phyloP scores from a whole-genome alignment of 1,284 basidiomycete genomes.

The Ganoderma meredithae region DNA sequence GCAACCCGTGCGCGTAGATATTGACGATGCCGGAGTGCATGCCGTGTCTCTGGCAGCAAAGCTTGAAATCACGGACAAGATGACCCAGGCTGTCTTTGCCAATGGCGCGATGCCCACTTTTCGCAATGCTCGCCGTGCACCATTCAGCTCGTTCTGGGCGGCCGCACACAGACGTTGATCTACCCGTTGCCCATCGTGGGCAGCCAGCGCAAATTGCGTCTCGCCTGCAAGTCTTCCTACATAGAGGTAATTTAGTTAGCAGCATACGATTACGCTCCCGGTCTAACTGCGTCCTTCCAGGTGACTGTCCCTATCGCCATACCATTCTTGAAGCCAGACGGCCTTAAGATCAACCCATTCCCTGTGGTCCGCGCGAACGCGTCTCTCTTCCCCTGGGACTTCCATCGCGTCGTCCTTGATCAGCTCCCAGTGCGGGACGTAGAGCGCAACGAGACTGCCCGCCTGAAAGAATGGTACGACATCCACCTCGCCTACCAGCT shows the following conservation, averaged over 20 bases:
- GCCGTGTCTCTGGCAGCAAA: constrained; percentile 33
- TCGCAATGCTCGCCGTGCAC: constrained; percentile 45
- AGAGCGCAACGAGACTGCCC: neutral
- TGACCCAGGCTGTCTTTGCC: constrained; percentile 34
- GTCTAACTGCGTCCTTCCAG: constrained; percentile 28
- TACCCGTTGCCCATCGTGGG: constrained; percentile 47
- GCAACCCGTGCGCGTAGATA: constrained; percentile 37
- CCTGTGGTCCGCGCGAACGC: constrained; percentile 36
- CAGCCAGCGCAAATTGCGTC: constrained; percentile 44
- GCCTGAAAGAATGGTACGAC: constrained; percentile 40
- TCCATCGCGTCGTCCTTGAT: constrained; percentile 51
- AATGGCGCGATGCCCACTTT: constrained; percentile 30
- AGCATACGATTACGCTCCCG: no score
- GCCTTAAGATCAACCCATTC: constrained; percentile 43
- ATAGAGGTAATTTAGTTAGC: constrained; percentile 53
- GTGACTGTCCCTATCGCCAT: constrained; percentile 38
- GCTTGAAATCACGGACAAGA: constrained; percentile 37
- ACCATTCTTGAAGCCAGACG: constrained; percentile 38
- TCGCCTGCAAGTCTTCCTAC: constrained; percentile 60
- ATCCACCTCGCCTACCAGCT: constrained; percentile 42
- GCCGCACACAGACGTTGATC: constrained; percentile 37
- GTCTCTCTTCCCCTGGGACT: constrained; percentile 44
- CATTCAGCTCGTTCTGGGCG: constrained; percentile 41
- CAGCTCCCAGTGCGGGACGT: constrained; percentile 44
- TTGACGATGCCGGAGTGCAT: neutral